Evolutionary conservation across 768 basidiomycete genomes (phyloP), one percentile per base, ranked within the genome.

Genomic region (Trametes cubensis): DNA sequence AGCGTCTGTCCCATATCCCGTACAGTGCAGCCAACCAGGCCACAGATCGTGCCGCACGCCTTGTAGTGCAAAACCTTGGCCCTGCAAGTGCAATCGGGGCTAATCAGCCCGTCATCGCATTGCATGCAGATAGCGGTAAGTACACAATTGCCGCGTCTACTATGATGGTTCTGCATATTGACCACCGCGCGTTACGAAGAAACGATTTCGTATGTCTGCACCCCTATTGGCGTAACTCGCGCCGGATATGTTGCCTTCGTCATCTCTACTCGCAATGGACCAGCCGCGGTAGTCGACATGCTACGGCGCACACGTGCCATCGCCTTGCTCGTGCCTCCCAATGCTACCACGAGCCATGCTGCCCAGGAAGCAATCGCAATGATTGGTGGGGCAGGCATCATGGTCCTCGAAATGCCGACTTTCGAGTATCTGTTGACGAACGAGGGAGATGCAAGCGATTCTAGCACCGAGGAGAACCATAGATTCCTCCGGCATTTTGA

Each of bases 261-360:
- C 3, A 67, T 77, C 47, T 74, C 75, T 8, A 64, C 66, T 4
- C 67, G 73, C 2, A 75, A 75, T 58, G 73, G 76, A n/a, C 65
- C 66, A 10, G 58, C 54, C 1, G 72, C 69, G 0, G 62, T 76
- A 4, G 75, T 75, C 0, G 67, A 76, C 30, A 70, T 78, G 0
- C 46, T 61, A 21, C 52, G 42, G 6, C 52, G 47, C 17, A 61
- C 60, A 1, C 17, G 26, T 14, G 54, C 46, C 11, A 28, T 1
- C 0, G 25, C 39, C 18, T 13, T 61, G 6, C 20, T 61, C 25
- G 34, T 61, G 17, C 55, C 60, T 17, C 21, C 17, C 13, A 53
- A 61, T 26, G 30, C 38, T 1, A 18, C 38, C 38, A 61, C 26
- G 14, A 20, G 21, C 17, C 38, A 38, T 1, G 39, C 20, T 21